Evolutionary conservation across 345 rosid species (phyloP).

Genomic region (Dipteronia dyeriana): DNA sequence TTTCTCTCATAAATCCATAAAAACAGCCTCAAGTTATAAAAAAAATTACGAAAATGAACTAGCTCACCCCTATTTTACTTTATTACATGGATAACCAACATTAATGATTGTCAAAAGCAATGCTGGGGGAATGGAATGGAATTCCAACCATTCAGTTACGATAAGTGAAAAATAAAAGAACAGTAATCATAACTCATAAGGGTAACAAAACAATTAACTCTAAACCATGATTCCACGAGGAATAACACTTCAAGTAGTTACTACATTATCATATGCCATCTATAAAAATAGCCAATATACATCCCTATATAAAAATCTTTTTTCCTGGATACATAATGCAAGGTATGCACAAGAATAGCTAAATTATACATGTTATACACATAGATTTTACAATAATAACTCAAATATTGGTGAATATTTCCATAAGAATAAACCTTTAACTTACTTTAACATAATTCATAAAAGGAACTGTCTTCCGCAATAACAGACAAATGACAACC

Average conservation of each 20-base stretch:
- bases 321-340: background rate
- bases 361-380: background rate
- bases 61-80: background rate
- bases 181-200: background rate
- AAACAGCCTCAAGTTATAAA: background rate
- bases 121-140: background rate
- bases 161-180: background rate
- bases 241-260: background rate
- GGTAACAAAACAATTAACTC: background rate
- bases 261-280: background rate
- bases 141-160: background rate
- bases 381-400: constrained; percentile 1
- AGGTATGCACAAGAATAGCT: background rate
- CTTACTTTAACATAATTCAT: constrained; percentile 77
- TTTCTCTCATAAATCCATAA: background rate
- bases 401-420: background rate
- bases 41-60: background rate
- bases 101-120: background rate
- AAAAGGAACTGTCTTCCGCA: constrained; percentile 83
- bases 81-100: background rate
- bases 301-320: background rate
- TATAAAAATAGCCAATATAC: background rate
- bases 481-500: constrained; percentile 81
- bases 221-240: too few relatives aligned
- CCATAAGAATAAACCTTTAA: constrained; percentile 12